Evolutionary conservation across 768 basidiomycete species (phyloP), one percentile per base, ranked within the genome.

Genomic region (Wakefieldia striispora): DNA sequence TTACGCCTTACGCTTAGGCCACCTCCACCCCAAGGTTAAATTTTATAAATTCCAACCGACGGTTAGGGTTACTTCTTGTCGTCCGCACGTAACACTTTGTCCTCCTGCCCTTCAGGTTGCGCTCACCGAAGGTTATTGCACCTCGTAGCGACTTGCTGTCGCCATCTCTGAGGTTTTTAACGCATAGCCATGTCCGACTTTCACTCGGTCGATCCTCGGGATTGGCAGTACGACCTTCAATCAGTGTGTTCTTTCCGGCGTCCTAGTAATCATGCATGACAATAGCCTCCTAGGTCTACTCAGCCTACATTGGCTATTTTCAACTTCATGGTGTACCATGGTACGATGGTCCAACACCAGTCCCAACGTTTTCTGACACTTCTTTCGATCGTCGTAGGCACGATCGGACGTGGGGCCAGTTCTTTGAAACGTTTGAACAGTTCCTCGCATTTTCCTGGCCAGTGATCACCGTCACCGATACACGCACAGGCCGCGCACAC

Each of bases 371-470:
- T 21, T 29, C 34, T 56, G 20, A 61, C 24, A 19, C 17, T 38
- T 11, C 10, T 36, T 29, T 51, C 4, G 31, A 19, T 20, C 27
- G 1, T 16, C 37, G 3, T 42, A 88, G 88, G 88, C 86, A 86
- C 55, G 88, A 91, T 47, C 78, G 83, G 47, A 78, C 86, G 23
- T 92, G 89, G 90, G 85, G 86, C 3, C 80, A 83, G 42, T 72
- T 86, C 31, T 92, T 92, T 69, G 79, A 83, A 41, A 79, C 85
- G 0, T 91, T 91, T 61, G 86, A 88, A 41, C 81, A 80, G 24
- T 92, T 92, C 65, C 74, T 92, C 31, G 74, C 79, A 12, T 91
- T 91, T 65, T 87, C 85, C 35, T 92, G 89, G 90, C 90, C 90
- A 5, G 82, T 80, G 16, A 84, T 92, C 53, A 82, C 82, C 1